A percentile compares a stretch with the other conserved stretches of the same genome.
phyloP scores from a whole-genome alignment of 176 grass and related monocot genomes.

The Oryza glaberrima region DNA sequence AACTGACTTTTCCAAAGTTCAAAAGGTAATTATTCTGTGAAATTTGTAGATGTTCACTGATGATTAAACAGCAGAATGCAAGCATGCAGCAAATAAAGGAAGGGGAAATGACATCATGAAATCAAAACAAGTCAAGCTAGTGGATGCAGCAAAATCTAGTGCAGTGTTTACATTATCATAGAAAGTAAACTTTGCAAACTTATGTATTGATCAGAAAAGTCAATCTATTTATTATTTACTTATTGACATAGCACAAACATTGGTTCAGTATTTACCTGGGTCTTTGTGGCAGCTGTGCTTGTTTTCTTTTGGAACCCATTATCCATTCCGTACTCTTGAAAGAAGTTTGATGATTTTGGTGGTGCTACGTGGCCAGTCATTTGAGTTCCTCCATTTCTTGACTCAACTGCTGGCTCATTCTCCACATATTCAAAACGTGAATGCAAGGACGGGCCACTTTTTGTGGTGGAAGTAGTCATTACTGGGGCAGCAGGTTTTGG shows the following conservation, averaged over 20 bases:
- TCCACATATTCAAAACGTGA: constrained; percentile 84
- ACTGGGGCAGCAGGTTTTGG: constrained; percentile 54
- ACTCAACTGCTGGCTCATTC: constrained; percentile 46
- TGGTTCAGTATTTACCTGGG: constrained; percentile 55
- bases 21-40: not conserved
- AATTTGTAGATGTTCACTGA: not conserved
- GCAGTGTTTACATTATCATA: not conserved
- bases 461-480: constrained; percentile 39
- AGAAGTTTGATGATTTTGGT: constrained; percentile 84
- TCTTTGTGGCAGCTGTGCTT: constrained; percentile 57
- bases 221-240: not conserved
- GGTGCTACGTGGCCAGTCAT: constrained; percentile 61
- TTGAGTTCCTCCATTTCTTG: constrained; percentile 47
- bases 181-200: not conserved
- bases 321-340: constrained; percentile 77
- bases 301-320: constrained; percentile 75
- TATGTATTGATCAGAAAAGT: not conserved
- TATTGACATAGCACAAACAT: not conserved
- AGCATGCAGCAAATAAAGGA: not conserved
- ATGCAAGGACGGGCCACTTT: constrained; percentile 48
- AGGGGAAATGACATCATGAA: not conserved
- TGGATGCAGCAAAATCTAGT: not conserved
- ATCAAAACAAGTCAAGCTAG: constrained; percentile 16
- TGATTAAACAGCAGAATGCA: not conserved
- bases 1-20: not conserved